Evolutionary conservation across 768 basidiomycete species (phyloP), one percentile per base, ranked within the genome.

Genomic region (Gymnopilus junonius): DNA sequence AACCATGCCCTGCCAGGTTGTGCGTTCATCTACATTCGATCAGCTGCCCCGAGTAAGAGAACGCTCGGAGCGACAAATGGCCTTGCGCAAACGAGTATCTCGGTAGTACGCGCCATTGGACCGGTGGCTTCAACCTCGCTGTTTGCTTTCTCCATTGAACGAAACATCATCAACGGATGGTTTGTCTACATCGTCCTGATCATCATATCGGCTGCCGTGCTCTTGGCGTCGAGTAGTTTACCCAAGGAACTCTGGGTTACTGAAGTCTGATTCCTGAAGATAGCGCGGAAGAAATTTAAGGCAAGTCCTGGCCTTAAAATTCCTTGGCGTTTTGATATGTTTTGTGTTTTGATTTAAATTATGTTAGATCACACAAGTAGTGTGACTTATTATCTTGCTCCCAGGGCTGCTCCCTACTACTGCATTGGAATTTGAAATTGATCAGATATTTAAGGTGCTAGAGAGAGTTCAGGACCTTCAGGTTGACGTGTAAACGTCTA

Each of bases 41-140:
- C 80, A 0, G 75, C 87, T 10, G 74, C 87, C 1, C 87, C 87
- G 4, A 85, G 84, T 45, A 79, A 79, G 12, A 79, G 81, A 1
- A 82, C 84, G 15, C 76, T 88, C 8, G 87, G 87, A 1, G 79
- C 85, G 2, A 86, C 82, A n/a, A 89, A 89, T 60, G 87, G 88
- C 0, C 71, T 85, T 7, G 54, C 45, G 14, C 59, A 60, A 21
- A 56, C 56, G 27, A 65, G 73, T 6, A 72, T 70, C 12, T 67
- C 63, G n/a, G 45, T 60, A 17, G 63, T 69, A 45, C 67, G 73
- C 54, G 73, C 75, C 3, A 77, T 75, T 65, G 87, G 85, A n/a
- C 85, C 85, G 1, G 80, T 83, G 8, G 67, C 77, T 1, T 76
- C 85, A 0, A 83, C 83, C 31, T 88, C 86, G 25, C 77, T 87